Conservation (phyloP, 805 yeast genomes). For the Blastobotrys peoriensis region DNA sequence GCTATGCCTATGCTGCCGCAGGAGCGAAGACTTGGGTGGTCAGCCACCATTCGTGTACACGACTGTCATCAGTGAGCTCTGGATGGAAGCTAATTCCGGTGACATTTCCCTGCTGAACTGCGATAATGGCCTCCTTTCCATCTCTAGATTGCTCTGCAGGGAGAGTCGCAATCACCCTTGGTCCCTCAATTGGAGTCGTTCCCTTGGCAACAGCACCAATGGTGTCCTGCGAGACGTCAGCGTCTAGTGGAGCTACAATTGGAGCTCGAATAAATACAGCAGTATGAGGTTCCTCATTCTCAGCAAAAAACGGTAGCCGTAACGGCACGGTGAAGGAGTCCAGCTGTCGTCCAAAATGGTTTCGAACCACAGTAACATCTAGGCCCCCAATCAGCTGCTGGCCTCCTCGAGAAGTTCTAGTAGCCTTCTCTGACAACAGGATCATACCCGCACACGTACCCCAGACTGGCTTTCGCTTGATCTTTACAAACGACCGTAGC, state of each 20-base stretch:
- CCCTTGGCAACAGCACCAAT: constrained; percentile 3
- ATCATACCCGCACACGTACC: constrained; percentile 86
- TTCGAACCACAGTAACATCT: constrained; percentile 57
- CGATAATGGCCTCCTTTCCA: constrained; percentile 48
- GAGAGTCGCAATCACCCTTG: constrained; percentile 20
- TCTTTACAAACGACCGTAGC: constrained; percentile 44
- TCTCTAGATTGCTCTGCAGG: constrained; percentile 10
- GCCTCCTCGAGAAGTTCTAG: constrained; percentile 41
- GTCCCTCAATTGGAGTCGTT: constrained; percentile 17
- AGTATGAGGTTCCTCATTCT: constrained; percentile 30
- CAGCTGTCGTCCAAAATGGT: constrained; percentile 74
- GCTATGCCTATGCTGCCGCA: no score
- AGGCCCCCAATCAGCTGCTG: constrained; percentile 60
- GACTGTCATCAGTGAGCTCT: constrained; percentile 51
- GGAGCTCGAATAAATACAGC: constrained; percentile 73
- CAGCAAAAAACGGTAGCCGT: constrained; percentile 33
- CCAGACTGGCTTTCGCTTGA: constrained; percentile 56
- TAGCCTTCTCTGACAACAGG: constrained; percentile 49
- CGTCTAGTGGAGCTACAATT: constrained; percentile 38
- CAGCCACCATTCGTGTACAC: constrained; percentile 69
- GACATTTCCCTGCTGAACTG: constrained; percentile 61
- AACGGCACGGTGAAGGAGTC: constrained; percentile 53
- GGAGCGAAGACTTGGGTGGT: constrained; percentile 44
- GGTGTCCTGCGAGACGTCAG: constrained; percentile 11
- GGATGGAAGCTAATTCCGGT: constrained; percentile 81